Base-by-base conservation (phyloP, 2,329 filamentous ascomycete species). In the Colletotrichum zoysiae region DNA sequence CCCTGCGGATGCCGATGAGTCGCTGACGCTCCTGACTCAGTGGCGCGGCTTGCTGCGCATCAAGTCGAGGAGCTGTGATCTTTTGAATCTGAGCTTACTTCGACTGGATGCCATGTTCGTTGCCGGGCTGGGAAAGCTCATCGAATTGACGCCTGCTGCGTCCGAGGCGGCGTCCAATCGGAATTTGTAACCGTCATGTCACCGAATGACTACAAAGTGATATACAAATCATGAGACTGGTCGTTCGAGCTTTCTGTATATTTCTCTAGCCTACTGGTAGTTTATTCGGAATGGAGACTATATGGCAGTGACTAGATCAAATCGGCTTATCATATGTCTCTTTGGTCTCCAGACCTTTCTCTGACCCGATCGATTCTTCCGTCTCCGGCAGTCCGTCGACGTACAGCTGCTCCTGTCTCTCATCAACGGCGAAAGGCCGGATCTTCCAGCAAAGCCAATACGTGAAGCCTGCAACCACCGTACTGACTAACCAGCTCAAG, bases 401-500 rank as follows among this genome's bases (percentile, higher is more conserved):
- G 2, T 57, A 67, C 4, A 67, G 9, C 30, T 61, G 63, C 6
- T 57, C 67, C 20, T 26, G 16, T 2, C n/a, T 33, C 11, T 42
- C 35, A 3, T 71, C 68, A 12, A 71, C 56, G 0, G 58, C 26
- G 9, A 71, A 71, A 1, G 68, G 68, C 20, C 50, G 18, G 5
- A 71, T 40, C 6, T 57, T 71, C 64, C 68, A 71, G 5, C 55
- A 50, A 26, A 30, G 16, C 68, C 68, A 75, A 30, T 75, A 75
- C 35, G 73, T 66, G 3, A 73, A 62, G 14, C 58, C 60, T 1
- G 74, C 60, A 5, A 75, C 62, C 18, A 75, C 55, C 16, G 71
- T 74, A 26, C 74, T 74, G 18, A 75, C 73, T 3, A 77, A 73
- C 75, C 75, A 77, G 56, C 76, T 76, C 59, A 77, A 69, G 35